phyloP scores from a whole-genome alignment of 2,329 filamentous ascomycete genomes.

The Exophiala aquamarina region DNA sequence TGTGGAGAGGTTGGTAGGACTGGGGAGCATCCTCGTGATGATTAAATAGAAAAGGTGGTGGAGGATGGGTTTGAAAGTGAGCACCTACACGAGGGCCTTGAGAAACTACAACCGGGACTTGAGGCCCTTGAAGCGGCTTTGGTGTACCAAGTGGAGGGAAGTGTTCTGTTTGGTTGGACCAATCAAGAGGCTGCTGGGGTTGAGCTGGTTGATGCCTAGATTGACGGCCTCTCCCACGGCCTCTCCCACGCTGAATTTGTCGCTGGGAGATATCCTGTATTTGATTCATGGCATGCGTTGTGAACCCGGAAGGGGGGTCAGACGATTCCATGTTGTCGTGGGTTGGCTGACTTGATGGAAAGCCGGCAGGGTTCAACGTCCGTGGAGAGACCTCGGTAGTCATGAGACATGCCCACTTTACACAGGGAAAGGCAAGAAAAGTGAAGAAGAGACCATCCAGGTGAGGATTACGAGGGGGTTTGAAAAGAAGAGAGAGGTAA shows the following conservation, averaged over 20 bases:
- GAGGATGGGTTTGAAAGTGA: background rate
- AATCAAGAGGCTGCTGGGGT: background rate
- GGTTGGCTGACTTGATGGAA: too few species aligned
- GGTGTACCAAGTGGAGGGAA: conserved; percentile 1
- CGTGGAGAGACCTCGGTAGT: too few species aligned
- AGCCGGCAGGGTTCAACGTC: too few species aligned
- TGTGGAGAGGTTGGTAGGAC: conserved; percentile 3
- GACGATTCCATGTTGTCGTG: conserved; percentile 7
- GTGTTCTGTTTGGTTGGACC: background rate
- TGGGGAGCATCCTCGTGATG: background rate
- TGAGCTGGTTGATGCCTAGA: background rate
- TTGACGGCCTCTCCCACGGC: background rate
- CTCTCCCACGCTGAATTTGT: background rate
- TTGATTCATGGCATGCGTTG: conserved; percentile 8
- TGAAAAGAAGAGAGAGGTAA: too few species aligned
- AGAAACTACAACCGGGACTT: conserved; percentile 2
- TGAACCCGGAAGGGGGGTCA: conserved; percentile 6
- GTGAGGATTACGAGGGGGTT: too few species aligned
- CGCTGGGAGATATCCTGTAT: conserved; percentile 9
- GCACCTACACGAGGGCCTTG: background rate
- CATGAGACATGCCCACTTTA: too few species aligned
- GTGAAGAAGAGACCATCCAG: too few species aligned
- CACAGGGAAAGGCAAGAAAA: too few species aligned
- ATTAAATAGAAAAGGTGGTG: conserved; percentile 1
- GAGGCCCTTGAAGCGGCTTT: background rate